These are phyloP conservation scores for Pseudotsuga menziesii DNA, from an alignment of 75 land plant genomes.

Conservation along the genomic window DNA sequence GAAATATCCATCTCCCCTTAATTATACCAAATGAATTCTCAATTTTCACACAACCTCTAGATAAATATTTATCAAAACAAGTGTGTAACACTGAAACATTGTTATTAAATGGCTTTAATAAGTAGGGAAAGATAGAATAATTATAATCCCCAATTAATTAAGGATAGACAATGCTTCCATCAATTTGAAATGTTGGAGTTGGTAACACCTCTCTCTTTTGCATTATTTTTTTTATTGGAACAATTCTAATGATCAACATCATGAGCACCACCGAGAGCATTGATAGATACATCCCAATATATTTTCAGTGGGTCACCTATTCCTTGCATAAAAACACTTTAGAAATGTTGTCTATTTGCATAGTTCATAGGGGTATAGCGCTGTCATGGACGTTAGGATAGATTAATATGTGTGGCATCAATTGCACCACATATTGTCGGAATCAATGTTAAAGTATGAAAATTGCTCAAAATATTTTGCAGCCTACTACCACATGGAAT, in stretches of 20 bases:
- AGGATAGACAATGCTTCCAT: background rate
- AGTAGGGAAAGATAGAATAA: background rate
- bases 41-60: background rate
- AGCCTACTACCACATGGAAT: too few species aligned
- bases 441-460: too few species aligned
- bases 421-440: too few species aligned
- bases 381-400: background rate
- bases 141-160: background rate
- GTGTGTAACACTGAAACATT: background rate
- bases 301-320: slow-evolving; percentile 16
- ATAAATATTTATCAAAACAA: background rate
- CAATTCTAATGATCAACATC: slow-evolving; percentile 12
- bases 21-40: background rate
- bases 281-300: slow-evolving; percentile 21
- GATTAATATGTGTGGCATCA: too few species aligned
- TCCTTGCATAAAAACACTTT: too few species aligned
- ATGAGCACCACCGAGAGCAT: slow-evolving; percentile 15
- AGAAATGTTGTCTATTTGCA: background rate
- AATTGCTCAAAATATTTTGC: too few species aligned
- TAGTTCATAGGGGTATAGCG: background rate
- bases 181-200: background rate
- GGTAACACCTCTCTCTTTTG: background rate
- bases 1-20: background rate
- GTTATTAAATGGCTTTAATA: background rate
- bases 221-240: background rate